Evolutionary conservation across 2,329 filamentous ascomycete species (phyloP).

Genomic region (Clarireedia paspali): DNA sequence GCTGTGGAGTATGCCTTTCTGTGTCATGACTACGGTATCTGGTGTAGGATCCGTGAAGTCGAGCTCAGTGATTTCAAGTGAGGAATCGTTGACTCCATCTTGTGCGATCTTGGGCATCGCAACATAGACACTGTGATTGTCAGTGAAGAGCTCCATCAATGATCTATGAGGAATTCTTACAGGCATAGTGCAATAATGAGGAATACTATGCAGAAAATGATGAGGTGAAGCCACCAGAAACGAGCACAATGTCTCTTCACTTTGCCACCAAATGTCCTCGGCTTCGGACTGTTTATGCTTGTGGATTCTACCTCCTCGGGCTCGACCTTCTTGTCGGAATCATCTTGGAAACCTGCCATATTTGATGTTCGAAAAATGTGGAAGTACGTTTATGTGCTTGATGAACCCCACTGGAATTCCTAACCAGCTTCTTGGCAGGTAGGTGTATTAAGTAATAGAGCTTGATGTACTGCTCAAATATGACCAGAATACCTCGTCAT

Average conservation of each 20-base stretch:
- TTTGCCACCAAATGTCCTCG: conserved; percentile 15
- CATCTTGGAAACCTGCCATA: background rate
- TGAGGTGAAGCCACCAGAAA: conserved; percentile 47
- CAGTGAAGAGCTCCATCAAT: background rate
- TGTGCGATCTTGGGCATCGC: conserved; percentile 52
- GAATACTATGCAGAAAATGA: conserved; percentile 41
- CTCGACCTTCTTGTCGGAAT: conserved; percentile 6
- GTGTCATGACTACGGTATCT: conserved; percentile 39
- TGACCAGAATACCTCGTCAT: no score
- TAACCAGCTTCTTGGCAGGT: no score
- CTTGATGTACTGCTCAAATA: no score
- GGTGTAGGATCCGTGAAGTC: conserved; percentile 42
- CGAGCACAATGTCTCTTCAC: conserved; percentile 28
- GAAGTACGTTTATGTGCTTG: background rate
- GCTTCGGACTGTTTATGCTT: background rate
- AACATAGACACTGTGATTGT: conserved; percentile 42
- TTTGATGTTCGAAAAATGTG: background rate
- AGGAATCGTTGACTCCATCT: conserved; percentile 42
- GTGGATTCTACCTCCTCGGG: conserved; percentile 1
- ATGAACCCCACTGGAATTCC: background rate
- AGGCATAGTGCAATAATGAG: conserved; percentile 48
- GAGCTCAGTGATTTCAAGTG: conserved; percentile 42
- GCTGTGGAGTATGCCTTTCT: conserved; percentile 40
- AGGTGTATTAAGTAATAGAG: no score
- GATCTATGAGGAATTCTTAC: conserved; percentile 33